Percentiles rank a stretch among this genome's conserved stretches.
phyloP scores from a whole-genome alignment of 257 asterid genomes.

The Nicotiana tomentosiformis region DNA sequence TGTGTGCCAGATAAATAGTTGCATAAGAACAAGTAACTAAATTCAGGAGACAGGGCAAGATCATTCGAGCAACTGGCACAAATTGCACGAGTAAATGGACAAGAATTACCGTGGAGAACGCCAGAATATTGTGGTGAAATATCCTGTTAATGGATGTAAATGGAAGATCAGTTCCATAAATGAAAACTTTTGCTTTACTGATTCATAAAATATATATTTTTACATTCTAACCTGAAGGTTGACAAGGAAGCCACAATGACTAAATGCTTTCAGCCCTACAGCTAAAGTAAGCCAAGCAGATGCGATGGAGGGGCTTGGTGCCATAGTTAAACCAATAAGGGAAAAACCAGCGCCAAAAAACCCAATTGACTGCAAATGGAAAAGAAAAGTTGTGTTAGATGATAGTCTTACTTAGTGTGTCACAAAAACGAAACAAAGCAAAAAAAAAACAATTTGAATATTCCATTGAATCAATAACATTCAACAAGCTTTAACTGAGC shows the following conservation, averaged over 20 bases:
- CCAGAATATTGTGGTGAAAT: conserved; percentile 94
- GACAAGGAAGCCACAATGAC: conserved; percentile 97
- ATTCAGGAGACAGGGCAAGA: neutral
- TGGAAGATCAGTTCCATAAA: conserved; percentile 16
- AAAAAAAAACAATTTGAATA: neutral
- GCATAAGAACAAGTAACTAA: neutral
- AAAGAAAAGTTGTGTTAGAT: conserved; percentile 3
- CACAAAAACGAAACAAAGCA: neutral
- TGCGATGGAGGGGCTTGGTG: conserved; percentile 67
- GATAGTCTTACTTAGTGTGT: neutral
- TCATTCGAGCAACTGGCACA: neutral
- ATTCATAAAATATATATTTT: conserved; percentile 9
- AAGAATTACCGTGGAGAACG: conserved; percentile 74
- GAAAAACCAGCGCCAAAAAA: conserved; percentile 79
- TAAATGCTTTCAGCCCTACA: conserved; percentile 90
- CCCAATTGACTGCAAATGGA: conserved; percentile 66
- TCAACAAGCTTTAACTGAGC: neutral
- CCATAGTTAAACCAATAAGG: conserved; percentile 71
- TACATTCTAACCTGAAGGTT: conserved; percentile 74
- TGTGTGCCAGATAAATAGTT: neutral
- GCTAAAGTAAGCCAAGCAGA: conserved; percentile 96
- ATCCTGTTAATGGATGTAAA: conserved; percentile 50
- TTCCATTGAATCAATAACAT: neutral
- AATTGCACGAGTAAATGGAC: neutral
- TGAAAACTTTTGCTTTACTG: conserved; percentile 11